Base-by-base conservation (phyloP, 129 eudicot genomes). In the Artemisia argyi region DNA sequence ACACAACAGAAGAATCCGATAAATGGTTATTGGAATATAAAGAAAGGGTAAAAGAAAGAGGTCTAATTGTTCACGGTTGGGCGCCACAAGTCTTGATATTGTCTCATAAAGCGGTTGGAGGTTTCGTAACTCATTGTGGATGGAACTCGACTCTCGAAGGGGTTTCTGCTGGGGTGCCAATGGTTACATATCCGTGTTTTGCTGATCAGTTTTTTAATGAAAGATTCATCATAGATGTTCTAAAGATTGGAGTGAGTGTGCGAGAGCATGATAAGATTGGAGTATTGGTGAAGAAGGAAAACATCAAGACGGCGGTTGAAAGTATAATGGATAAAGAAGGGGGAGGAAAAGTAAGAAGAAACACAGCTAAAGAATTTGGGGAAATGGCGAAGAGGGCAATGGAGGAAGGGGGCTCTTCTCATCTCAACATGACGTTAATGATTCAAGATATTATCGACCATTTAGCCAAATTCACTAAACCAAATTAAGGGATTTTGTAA, bases 71-170 rank as follows among this genome's bases (percentile, higher is more conserved):
- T 49, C 76, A 49, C 7, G 90, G 96, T 3, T 91, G 96, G 97
- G 96, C 96, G 0, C 97, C 96, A 5, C 96, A 91, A 76, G 88
- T 76, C 12, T 56, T 80, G 73, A 87, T 91, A 28, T 17, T 86
- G 39, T 79, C 88, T 3, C 96, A 88, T 66, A 54, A 30, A 11
- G 65, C 89, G 1, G 63, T 84, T 1, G 97, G 93, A 11, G 91
- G 89, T 51, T 91, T 88, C 61, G 58, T 87, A 9, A 84, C 97
- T 24, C 97, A 87, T 18, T 87, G 95, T 39, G 95, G 95, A 8
- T 91, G 97, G 97, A 91, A 91, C 76, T 90, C 94, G 78, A 83
- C 84, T 11, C 77, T 87, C 1, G 95, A 90, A 77, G 91, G 89
- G 19, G 61, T 85, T 5, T 54, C 81, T 8, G 83, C 85, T 0